phyloP scores from a whole-genome alignment of 208 protist genomes.

The Angomonas ambiguus region DNA sequence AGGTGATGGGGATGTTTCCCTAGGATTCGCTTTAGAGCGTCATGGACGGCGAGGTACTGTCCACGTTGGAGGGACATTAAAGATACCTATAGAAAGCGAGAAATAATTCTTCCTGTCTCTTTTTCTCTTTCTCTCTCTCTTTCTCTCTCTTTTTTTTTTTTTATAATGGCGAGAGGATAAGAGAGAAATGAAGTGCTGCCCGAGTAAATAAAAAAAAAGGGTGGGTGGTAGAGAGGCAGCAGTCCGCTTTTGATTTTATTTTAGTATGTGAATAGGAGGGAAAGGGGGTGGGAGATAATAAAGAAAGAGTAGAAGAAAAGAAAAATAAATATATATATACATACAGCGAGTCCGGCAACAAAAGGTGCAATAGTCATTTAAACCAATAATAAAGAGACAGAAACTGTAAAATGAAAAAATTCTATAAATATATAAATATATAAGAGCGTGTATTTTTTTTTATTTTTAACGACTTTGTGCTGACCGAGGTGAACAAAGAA shows the following conservation, averaged over 20 bases:
- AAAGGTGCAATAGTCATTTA: too few species aligned
- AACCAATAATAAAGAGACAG: too few species aligned
- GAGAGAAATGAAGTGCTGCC: too few species aligned
- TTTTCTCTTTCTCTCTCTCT: too few species aligned
- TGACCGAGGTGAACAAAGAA: background rate
- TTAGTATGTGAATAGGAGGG: background rate
- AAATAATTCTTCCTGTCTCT: background rate
- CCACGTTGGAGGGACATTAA: slow-evolving; percentile 35
- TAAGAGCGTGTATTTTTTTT: too few species aligned
- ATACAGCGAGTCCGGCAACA: background rate
- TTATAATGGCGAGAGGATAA: too few species aligned
- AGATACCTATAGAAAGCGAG: slow-evolving; percentile 8
- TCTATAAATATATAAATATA: too few species aligned
- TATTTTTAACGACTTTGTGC: background rate
- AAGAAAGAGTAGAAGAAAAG: slow-evolving; percentile 15
- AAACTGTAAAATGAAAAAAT: too few species aligned
- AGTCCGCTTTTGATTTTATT: too few species aligned
- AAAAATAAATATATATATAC: slow-evolving; percentile 16
- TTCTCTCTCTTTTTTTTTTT: too few species aligned
- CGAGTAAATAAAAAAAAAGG: too few species aligned
- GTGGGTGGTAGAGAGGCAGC: too few species aligned
- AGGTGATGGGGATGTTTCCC: slow-evolving; percentile 39
- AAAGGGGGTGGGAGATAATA: background rate
- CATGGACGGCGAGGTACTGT: slow-evolving; percentile 77
- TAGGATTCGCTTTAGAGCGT: slow-evolving; percentile 56